Percentiles rank a stretch among this genome's conserved stretches.
Evolutionary conservation across 2,329 filamentous ascomycete species (phyloP).

Genomic region (Aspergillus ibericus): DNA sequence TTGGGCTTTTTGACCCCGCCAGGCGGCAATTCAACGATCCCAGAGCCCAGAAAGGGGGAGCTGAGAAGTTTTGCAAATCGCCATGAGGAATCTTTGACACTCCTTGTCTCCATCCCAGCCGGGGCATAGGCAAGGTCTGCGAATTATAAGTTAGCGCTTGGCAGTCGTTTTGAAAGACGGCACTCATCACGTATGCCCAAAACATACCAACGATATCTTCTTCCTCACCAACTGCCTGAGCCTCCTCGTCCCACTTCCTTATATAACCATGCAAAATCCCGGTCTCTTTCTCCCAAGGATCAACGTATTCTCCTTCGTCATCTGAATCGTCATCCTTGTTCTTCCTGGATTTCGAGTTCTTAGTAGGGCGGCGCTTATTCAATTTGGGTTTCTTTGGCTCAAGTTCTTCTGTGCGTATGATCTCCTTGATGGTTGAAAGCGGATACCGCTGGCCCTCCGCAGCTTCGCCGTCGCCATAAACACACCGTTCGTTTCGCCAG

Average conservation of each 20-base stretch:
- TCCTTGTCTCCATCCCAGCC: conserved; percentile 57
- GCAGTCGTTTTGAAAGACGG: neutral
- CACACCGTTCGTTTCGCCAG: conserved; percentile 81
- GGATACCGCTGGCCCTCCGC: conserved; percentile 59
- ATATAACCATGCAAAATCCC: conserved; percentile 47
- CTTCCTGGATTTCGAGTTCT: conserved; percentile 35
- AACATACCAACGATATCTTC: conserved; percentile 43
- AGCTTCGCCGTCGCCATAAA: conserved; percentile 64
- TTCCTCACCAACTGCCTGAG: conserved; percentile 38
- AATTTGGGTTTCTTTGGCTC: conserved; percentile 43
- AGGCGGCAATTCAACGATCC: conserved; percentile 83
- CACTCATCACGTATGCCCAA: neutral
- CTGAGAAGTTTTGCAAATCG: conserved; percentile 85
- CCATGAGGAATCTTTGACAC: conserved; percentile 69
- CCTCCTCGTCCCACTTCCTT: conserved; percentile 44
- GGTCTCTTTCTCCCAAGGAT: conserved; percentile 47
- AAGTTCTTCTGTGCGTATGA: conserved; percentile 71
- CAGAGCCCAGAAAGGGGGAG: conserved; percentile 81
- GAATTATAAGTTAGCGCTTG: neutral
- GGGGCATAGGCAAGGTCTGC: conserved; percentile 62
- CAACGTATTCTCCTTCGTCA: conserved; percentile 40
- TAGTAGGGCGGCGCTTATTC: conserved; percentile 37
- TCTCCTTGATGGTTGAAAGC: conserved; percentile 71
- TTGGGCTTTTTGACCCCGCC: conserved; percentile 83
- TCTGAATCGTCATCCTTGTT: conserved; percentile 40